Evolutionary conservation across 345 rosid genomes (phyloP).

Genomic region (Eucalyptus guilfoylei): DNA sequence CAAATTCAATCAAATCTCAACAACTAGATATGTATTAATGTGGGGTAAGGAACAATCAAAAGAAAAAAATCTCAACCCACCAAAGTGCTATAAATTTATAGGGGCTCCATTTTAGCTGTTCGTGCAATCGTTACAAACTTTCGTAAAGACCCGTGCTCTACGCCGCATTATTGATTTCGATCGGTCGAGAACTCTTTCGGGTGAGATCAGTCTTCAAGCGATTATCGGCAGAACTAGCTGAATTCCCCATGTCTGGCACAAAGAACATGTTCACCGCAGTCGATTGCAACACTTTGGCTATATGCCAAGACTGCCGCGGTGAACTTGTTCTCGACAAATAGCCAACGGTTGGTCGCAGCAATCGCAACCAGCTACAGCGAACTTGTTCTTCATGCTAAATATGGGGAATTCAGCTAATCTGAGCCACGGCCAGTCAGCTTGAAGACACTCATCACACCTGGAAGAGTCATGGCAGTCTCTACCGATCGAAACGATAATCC

Average conservation of each 20-base stretch:
- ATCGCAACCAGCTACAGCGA: background rate
- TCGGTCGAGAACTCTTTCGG: background rate
- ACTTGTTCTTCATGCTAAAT: background rate
- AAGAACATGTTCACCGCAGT: too few species aligned
- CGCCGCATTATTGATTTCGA: too few species aligned
- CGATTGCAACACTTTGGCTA: background rate
- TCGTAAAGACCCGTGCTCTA: too few species aligned
- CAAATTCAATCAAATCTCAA: too few species aligned
- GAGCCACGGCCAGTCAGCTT: accelerated
- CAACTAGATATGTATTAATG: too few species aligned
- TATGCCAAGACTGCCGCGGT: background rate
- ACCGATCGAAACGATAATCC: background rate
- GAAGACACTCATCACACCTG: background rate
- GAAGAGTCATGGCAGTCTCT: background rate
- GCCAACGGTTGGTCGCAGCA: background rate
- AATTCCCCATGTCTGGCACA: too few species aligned
- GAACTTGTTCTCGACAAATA: background rate
- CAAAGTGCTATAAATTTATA: background rate
- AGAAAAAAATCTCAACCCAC: too few species aligned
- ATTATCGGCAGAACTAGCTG: background rate
- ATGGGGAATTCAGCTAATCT: background rate
- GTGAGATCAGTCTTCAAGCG: background rate
- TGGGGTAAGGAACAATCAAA: too few species aligned
- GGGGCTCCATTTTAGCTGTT: background rate
- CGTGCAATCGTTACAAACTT: too few species aligned